Base-by-base conservation (phyloP, 1,284 basidiomycete genomes). In the Papiliotrema flavescens region DNA sequence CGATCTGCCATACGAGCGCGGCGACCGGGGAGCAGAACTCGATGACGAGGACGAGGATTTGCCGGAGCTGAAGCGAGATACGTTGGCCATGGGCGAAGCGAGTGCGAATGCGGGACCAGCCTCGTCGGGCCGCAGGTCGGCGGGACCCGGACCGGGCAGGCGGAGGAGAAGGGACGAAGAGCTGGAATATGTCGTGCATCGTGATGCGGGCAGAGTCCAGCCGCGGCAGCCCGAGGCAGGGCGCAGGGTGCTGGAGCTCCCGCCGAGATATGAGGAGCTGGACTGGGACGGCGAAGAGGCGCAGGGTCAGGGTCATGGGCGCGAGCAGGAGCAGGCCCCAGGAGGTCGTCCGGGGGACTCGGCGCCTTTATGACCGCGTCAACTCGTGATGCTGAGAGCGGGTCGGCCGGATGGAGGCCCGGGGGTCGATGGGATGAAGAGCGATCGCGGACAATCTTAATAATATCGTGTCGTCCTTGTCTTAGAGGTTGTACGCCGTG, bases 221-320 rank as follows among this genome's bases (percentile, higher is more conserved):
- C 40, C 6, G 15, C 26, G 24, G 20, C 17, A 39, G 28, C 28
- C 6, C 6, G 19, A 41, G 5, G 28, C 17, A 9, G 49, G 19
- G 6, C 14, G 43, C 8, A 49, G 60, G 20, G 67, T 67, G 7
- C 39, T 70, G 19, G 73, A 75, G 54, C 57, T 75, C 40, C 73
- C 73, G 22, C 73, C 73, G 5, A 56, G 73, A 47, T 75, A 75
- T 54, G 73, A 75, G 23, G 69, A 75, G 55, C 49, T 75, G 40
- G 56, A 68, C 44, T 75, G 71, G 73, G 65, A 59, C 55, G 54
- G 57, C 57, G 39, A 49, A 20, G 20, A 19, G 5, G 17, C 9
- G 26, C 37, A 32, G 14, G 37, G 23, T 19, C 24, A 39, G 47
- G 47, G 45, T 46, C 35, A 17, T 36, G 17, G 35, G 9, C 24